Percentiles rank a stretch among this genome's conserved stretches.
Evolutionary conservation across 768 basidiomycete genomes (phyloP).

Genomic region (Gloeopeniophorella convolvens): DNA sequence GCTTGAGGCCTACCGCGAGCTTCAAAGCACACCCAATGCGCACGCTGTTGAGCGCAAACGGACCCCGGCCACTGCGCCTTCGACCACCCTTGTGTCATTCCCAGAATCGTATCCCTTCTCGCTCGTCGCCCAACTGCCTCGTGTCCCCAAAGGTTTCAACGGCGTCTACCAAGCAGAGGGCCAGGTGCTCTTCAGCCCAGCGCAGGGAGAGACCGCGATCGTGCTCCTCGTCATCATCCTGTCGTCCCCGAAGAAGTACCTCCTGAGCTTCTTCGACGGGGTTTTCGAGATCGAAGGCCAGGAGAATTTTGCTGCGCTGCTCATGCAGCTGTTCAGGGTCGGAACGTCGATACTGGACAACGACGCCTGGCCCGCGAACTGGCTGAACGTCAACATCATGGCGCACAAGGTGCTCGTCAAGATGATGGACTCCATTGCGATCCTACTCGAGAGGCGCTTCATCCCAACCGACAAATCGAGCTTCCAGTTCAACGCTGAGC

Average conservation of each 20-base stretch:
- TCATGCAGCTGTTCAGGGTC: slow-evolving; percentile 78
- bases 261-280: slow-evolving; percentile 72
- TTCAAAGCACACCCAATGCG: slow-evolving; percentile 59
- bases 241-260: slow-evolving; percentile 71
- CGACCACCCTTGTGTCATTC: slow-evolving; percentile 71
- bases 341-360: slow-evolving; percentile 75
- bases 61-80: slow-evolving; percentile 49
- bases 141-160: slow-evolving; percentile 38
- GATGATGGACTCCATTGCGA: slow-evolving; percentile 76
- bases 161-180: slow-evolving; percentile 37
- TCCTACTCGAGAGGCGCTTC: slow-evolving; percentile 73
- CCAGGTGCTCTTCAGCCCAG: slow-evolving; percentile 58
- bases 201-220: slow-evolving; percentile 78
- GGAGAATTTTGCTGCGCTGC: slow-evolving; percentile 63
- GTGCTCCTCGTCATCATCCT: slow-evolving; percentile 78
- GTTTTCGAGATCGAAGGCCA: slow-evolving; percentile 85
- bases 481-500: slow-evolving; percentile 58
- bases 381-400: slow-evolving; percentile 88
- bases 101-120: slow-evolving; percentile 94
- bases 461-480: slow-evolving; percentile 62
- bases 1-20: slow-evolving; percentile 82
- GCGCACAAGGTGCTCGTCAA: slow-evolving; percentile 85
- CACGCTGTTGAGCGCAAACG: slow-evolving; percentile 65
- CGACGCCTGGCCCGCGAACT: slow-evolving; percentile 82
- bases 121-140: slow-evolving; percentile 62